phyloP scores from a whole-genome alignment of 306 rosid genomes.

The Malus asiatica region DNA sequence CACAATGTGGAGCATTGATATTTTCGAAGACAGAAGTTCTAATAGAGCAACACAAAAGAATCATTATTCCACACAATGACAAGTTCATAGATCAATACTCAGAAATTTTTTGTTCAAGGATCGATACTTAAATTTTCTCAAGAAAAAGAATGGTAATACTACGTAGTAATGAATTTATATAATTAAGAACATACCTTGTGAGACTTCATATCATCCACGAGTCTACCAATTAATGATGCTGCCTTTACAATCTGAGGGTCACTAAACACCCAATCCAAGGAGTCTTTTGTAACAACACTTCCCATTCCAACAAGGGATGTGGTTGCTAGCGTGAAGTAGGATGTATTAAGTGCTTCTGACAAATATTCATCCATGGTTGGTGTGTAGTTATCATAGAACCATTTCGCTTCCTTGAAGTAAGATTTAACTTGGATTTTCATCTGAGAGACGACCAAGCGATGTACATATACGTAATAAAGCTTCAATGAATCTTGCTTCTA shows the following conservation, averaged over 20 bases:
- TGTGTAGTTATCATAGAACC: constrained; percentile 22
- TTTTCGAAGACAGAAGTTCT: too few relatives aligned
- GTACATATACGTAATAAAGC: too few relatives aligned
- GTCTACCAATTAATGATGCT: background rate
- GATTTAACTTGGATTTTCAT: constrained; percentile 15
- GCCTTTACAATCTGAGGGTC: constrained; percentile 9
- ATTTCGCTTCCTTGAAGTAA: constrained; percentile 29
- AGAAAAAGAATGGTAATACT: too few relatives aligned
- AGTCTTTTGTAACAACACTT: background rate
- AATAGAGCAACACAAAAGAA: too few relatives aligned
- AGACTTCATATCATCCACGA: background rate
- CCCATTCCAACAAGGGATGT: background rate
- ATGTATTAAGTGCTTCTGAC: background rate
- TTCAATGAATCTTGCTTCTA: too few relatives aligned
- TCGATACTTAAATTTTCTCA: too few relatives aligned
- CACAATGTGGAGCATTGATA: too few relatives aligned
- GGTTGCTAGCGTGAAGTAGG: background rate
- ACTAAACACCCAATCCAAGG: constrained; percentile 1
- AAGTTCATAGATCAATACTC: too few relatives aligned
- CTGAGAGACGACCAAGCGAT: background rate
- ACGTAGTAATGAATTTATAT: too few relatives aligned
- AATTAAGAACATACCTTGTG: too few relatives aligned
- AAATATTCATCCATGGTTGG: constrained; percentile 35
- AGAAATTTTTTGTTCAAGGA: too few relatives aligned
- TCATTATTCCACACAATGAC: too few relatives aligned